Base-by-base conservation (phyloP, 2,329 filamentous ascomycete species). In the Calonectria pteridis region DNA sequence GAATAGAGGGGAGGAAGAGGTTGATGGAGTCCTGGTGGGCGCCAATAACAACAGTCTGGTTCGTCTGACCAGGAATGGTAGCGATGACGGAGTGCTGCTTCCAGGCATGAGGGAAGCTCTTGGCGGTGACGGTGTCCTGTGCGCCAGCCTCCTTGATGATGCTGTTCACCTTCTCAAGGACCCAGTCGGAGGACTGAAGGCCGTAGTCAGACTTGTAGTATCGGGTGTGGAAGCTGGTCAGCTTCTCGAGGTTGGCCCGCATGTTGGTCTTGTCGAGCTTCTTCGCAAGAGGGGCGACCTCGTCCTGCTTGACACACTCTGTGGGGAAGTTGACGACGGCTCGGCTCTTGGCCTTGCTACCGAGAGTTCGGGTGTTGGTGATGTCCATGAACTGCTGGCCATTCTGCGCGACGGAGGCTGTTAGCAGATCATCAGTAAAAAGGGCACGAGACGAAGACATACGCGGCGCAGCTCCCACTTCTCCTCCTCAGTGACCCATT, bases 11-110 rank as follows among this genome's bases (percentile, higher is more conserved):
- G 16, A 98, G 85, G 86, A 95, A 98, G 58, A 98, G 89, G 85
- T 98, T 98, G 86, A 98, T 97, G 80, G 94, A 97, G 84, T 98
- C 96, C 84, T 98, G 96, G 84, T 98, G 96, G 1, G 96, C 95
- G 67, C 96, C 96, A 77, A 98, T 93, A 23, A 98, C 93, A 28
- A 98, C 90, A 0, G 96, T 98, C 84, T 93, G 94, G 81, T 97
- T 93, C 72, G 91, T 94, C 86, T 94, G 90, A 70, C 96, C 96
- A 0, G 96, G 96, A 63, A 99, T 95, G 9, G 93, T 96, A 29
- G 95, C 96, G 82, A 98, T 97, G 82, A 98, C 93, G 76, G 93
- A 96, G 85, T 93, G 93, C 83, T 99, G 96, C 75, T 93, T 93
- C 96, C 96, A 99, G 0, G 92, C 85, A 83, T 98, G 96, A 51